Evolutionary conservation across 371 early-diverging fungal genomes (phyloP).

Genomic region (Blakeslea trispora): DNA sequence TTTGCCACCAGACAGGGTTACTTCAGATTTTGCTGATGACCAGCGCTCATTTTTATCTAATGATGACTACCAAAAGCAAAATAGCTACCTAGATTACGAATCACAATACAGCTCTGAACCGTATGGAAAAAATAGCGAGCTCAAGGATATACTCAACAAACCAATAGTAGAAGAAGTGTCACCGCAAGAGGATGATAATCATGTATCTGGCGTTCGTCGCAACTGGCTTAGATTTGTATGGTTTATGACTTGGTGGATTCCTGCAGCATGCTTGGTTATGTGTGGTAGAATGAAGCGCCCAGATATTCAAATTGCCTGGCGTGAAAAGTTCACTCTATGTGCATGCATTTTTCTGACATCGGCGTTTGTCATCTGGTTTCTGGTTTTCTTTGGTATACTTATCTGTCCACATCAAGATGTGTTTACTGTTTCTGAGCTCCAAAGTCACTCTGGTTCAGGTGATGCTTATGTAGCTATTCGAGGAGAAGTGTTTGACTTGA

Average conservation of each 20-base stretch:
- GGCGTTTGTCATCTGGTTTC: slow-evolving; percentile 48
- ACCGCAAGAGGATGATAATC: slow-evolving; percentile 15
- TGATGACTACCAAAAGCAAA: slow-evolving; percentile 25
- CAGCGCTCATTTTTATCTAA: slow-evolving; percentile 66
- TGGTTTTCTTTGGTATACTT: slow-evolving; percentile 80
- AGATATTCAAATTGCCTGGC: slow-evolving; percentile 88
- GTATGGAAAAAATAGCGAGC: slow-evolving; percentile 8
- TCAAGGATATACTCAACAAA: slow-evolving; percentile 33
- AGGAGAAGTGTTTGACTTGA: slow-evolving; percentile 74
- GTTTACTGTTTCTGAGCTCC: slow-evolving; percentile 52
- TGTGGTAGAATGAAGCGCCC: slow-evolving; percentile 76
- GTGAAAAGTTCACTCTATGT: slow-evolving; percentile 83
- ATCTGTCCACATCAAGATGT: slow-evolving; percentile 86
- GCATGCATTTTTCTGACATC: slow-evolving; percentile 68
- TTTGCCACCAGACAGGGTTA: slow-evolving; percentile 13
- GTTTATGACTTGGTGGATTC: slow-evolving; percentile 89
- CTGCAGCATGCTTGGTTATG: slow-evolving; percentile 59
- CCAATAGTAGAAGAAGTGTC: slow-evolving; percentile 24
- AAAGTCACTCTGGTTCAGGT: slow-evolving; percentile 30
- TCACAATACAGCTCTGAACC: slow-evolving; percentile 30
- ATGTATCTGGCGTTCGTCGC: slow-evolving; percentile 50
- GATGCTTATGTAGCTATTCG: slow-evolving; percentile 65
- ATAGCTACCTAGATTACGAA: slow-evolving; percentile 20
- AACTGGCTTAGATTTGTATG: slow-evolving; percentile 86
- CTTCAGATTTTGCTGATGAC: slow-evolving; percentile 55